Evolutionary conservation across 75 land plant species (phyloP).

Genomic region (Picea sitchensis): DNA sequence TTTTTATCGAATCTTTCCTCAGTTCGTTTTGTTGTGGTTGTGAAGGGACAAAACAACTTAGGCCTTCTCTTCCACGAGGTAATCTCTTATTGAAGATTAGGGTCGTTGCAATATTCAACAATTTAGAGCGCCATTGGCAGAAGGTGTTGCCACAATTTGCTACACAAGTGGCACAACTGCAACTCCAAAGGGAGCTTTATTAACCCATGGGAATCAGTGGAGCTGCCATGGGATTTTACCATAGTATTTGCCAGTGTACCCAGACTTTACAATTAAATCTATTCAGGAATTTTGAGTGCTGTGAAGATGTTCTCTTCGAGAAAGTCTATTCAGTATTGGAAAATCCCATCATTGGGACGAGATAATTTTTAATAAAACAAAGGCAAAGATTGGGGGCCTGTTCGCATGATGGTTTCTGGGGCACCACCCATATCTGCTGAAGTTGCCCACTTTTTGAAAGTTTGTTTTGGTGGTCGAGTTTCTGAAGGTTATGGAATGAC

Average conservation of each 20-base stretch:
- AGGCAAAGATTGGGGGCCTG: conserved; percentile 82
- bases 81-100: conserved; percentile 50
- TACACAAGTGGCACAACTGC: too few species aligned
- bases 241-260: conserved; percentile 95
- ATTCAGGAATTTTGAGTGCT: conserved; percentile 85
- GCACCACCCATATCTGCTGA: conserved; percentile 97
- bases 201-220: conserved; percentile 74
- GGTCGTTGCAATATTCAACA: conserved; percentile 58
- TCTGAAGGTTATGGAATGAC: conserved; percentile 99
- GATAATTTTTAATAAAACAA: conserved; percentile 93
- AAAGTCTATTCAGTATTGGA: conserved; percentile 83
- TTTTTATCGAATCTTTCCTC: conserved; percentile 71
- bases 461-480: conserved; percentile 86
- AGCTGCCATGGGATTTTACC: conserved; percentile 91
- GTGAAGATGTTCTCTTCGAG: conserved; percentile 70
- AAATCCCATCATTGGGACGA: conserved; percentile 56
- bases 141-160: too few species aligned
- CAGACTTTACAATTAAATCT: conserved; percentile 87
- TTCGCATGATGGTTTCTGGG: conserved; percentile 79
- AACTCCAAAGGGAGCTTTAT: too few species aligned
- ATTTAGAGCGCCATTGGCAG: conserved; percentile 73
- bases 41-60: conserved; percentile 58
- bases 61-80: conserved; percentile 59
- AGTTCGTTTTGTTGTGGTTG: conserved; percentile 80
- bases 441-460: conserved; percentile 81